Evolutionary conservation across 495 filamentous ascomycete genomes (phyloP).

Genomic region (Aspergillus leporis): DNA sequence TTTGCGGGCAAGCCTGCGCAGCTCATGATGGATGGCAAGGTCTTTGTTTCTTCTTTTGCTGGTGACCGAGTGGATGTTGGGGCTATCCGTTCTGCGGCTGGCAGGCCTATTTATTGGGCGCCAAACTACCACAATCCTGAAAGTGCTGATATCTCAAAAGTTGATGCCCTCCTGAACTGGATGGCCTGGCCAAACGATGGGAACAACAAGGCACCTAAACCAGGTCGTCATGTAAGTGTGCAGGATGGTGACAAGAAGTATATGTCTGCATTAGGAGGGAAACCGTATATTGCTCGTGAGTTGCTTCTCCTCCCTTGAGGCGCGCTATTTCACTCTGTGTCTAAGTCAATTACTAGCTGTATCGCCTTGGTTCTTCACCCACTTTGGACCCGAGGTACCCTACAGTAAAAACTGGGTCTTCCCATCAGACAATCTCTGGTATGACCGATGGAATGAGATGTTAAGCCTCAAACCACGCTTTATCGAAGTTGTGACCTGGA

Average conservation of each 20-base stretch:
- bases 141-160: constrained; percentile 24
- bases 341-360: constrained; percentile 21
- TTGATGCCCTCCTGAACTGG: constrained; percentile 59
- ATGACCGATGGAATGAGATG: constrained; percentile 55
- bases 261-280: constrained; percentile 41
- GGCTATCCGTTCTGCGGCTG: constrained; percentile 42
- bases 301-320: neutral
- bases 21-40: constrained; percentile 52
- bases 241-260: constrained; percentile 47
- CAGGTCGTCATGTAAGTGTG: constrained; percentile 38
- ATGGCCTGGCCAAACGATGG: constrained; percentile 57
- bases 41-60: constrained; percentile 54
- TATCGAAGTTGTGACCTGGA: constrained; percentile 66
- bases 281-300: constrained; percentile 53
- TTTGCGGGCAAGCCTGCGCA: constrained; percentile 49
- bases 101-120: constrained; percentile 49
- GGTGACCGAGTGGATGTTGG: constrained; percentile 50
- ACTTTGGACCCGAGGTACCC: constrained; percentile 47
- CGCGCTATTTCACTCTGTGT: neutral
- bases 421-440: constrained; percentile 58
- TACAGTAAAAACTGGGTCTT: constrained; percentile 63
- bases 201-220: constrained; percentile 49
- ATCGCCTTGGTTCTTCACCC: constrained; percentile 43
- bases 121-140: constrained; percentile 50
- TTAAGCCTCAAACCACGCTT: constrained; percentile 48